These are phyloP conservation scores for Phenoliferia sp. DNA, from an alignment of 1,284 basidiomycete species.

Conservation along the genomic window DNA sequence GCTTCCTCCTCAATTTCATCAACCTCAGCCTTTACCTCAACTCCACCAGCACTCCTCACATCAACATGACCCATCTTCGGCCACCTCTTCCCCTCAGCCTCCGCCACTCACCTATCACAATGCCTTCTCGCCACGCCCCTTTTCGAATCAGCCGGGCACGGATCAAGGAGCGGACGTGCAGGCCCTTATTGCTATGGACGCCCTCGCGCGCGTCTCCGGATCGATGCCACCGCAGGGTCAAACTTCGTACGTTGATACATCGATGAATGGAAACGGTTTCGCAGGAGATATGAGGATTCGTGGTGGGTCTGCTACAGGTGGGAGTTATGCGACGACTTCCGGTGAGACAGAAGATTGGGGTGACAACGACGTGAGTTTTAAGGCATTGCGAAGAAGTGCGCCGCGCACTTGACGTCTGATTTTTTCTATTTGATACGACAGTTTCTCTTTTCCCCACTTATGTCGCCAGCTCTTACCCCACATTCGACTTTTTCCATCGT, in stretches of 20 bases:
- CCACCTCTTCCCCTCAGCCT: not conserved
- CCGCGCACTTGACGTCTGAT: no score
- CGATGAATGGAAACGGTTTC: no score
- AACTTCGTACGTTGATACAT: no score
- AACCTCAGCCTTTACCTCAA: conserved; percentile 4
- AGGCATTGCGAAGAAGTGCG: no score
- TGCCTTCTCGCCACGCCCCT: not conserved
- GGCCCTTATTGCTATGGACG: not conserved
- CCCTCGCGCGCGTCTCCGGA: not conserved
- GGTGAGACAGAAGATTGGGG: conserved; percentile 20
- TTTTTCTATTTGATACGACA: not conserved
- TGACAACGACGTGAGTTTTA: conserved; percentile 21
- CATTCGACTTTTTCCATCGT: conserved; percentile 27
- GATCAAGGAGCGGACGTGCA: conserved; percentile 2
- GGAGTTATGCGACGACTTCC: conserved; percentile 14
- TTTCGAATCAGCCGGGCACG: not conserved
- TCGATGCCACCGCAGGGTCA: not conserved
- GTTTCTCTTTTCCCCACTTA: conserved; percentile 37
- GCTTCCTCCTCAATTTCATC: conserved; percentile 8
- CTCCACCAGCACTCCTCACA: not conserved
- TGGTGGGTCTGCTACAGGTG: conserved; percentile 3
- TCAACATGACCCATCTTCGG: not conserved
- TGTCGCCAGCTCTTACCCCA: conserved; percentile 41
- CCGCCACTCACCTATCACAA: not conserved
- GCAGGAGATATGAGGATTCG: conserved; percentile 6